These are phyloP conservation scores for Starmerella floricola DNA, from an alignment of 805 yeast genomes.

Conservation along the genomic window DNA sequence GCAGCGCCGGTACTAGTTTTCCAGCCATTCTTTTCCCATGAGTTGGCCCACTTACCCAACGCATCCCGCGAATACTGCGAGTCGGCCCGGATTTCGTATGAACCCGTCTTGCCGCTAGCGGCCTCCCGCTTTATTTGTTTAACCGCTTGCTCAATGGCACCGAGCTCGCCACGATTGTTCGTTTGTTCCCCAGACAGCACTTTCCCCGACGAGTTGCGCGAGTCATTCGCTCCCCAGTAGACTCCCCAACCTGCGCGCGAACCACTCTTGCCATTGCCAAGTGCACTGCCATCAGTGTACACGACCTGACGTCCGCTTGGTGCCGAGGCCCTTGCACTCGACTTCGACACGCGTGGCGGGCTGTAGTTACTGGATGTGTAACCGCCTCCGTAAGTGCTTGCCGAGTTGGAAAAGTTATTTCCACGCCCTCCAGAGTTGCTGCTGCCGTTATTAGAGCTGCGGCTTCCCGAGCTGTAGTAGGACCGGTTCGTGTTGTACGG, in stretches of 20 bases:
- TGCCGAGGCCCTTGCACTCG: not conserved
- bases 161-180: slow-evolving; percentile 70
- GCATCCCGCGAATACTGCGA: slow-evolving; percentile 53
- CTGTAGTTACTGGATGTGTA: too few relatives aligned
- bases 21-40: slow-evolving; percentile 54
- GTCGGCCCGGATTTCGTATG: slow-evolving; percentile 38
- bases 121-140: not conserved
- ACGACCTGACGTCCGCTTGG: slow-evolving; percentile 25
- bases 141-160: slow-evolving; percentile 8
- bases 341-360: too few relatives aligned
- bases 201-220: slow-evolving; percentile 44
- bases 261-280: slow-evolving; percentile 41
- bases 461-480: too few relatives aligned
- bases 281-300: slow-evolving; percentile 71
- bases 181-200: slow-evolving; percentile 43
- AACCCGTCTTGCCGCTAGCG: not conserved
- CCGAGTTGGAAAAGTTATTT: too few relatives aligned
- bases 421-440: too few relatives aligned
- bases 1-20: slow-evolving; percentile 32
- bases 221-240: slow-evolving; percentile 46
- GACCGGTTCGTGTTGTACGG: too few relatives aligned
- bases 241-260: slow-evolving; percentile 64
- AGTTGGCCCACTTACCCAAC: slow-evolving; percentile 43
- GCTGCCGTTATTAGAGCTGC: too few relatives aligned
- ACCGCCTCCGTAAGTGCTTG: too few relatives aligned